Evolutionary conservation across 2,329 filamentous ascomycete genomes (phyloP), one percentile per base, ranked within the genome.

Genomic region (Stagonosporopsis chrysanthemi): DNA sequence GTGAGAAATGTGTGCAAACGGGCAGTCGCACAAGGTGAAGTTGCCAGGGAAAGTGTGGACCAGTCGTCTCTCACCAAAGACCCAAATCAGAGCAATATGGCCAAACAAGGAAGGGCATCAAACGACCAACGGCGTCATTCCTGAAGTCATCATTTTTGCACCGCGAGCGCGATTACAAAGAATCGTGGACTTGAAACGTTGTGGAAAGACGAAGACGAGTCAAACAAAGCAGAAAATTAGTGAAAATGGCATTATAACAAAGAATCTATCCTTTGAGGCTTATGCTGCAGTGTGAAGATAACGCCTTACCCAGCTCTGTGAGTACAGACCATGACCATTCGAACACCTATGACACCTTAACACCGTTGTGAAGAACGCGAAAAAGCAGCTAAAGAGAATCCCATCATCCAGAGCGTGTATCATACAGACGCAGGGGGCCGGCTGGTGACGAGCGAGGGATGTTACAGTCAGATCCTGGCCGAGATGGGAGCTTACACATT

Each of bases 31-130:
- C 12, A 17, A 22, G 17, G 53, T 47, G 53, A 49, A 42, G 23
- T 14, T 43, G 43, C 15, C n/a, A 42, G 22, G 43, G 48, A 46
- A 57, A 47, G 54, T 52, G 48, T 44, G 22, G 31, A 35, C 43
- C 15, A 5, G 31, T 33, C 14, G 22, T n/a, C 23, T 42, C 14
- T 48, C 33, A 48, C 35, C 35, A 4, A 22, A 15, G 29, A 17
- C 40, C 29, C 6, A 43, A 17, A 17, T n/a, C 15, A 29, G 6
- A 43, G 15, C 12, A 5, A 4, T n/a, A 33, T 6, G 15, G 8
- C 12, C 14, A n/a, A 15, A n/a, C 1, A 33, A 14, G 15, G 31
- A 4, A 31, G 8, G 29, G 29, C 12, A 12, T 15, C 31, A 33
- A 33, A 33, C 14, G 12, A 7, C 14, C 31, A 8, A 33, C 15